These are phyloP conservation scores for Akanthomyces muscarius DNA, from an alignment of 2,329 filamentous ascomycete species.

Conservation along the genomic window DNA sequence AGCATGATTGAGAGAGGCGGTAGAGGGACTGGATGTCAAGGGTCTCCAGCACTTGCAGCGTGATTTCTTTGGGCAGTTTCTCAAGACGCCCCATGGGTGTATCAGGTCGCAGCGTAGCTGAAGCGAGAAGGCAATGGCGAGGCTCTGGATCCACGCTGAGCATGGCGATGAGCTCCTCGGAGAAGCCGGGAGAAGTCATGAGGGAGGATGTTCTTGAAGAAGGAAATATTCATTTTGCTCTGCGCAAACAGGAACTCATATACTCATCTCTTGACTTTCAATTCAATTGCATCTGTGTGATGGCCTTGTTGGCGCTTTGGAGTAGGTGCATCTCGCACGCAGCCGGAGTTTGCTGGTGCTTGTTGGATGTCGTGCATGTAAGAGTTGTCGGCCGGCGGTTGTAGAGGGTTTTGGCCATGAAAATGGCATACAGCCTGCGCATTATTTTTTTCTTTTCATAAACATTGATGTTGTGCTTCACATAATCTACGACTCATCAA, in stretches of 20 bases:
- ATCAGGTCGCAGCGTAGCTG: no score
- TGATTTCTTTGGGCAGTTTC: neutral
- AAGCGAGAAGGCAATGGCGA: neutral
- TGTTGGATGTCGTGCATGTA: neutral
- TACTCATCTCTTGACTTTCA: no score
- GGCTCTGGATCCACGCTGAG: neutral
- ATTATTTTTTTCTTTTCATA: neutral
- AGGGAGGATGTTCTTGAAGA: neutral
- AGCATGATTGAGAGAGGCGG: neutral
- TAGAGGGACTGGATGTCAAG: neutral
- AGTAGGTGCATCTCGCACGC: neutral
- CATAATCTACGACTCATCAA: no score
- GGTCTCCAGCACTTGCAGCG: neutral
- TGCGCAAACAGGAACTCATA: no score
- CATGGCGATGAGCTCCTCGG: neutral
- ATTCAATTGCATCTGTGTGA: neutral
- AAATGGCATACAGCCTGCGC: neutral
- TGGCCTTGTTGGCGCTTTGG: neutral
- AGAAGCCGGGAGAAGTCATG: neutral
- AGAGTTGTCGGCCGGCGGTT: neutral
- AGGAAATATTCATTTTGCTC: neutral
- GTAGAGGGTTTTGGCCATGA: neutral
- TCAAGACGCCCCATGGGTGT: fast-evolving
- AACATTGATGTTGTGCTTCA: neutral
- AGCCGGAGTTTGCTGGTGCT: neutral